phyloP scores from a whole-genome alignment of 2,329 filamentous ascomycete genomes.

The Aspergillus niger region DNA sequence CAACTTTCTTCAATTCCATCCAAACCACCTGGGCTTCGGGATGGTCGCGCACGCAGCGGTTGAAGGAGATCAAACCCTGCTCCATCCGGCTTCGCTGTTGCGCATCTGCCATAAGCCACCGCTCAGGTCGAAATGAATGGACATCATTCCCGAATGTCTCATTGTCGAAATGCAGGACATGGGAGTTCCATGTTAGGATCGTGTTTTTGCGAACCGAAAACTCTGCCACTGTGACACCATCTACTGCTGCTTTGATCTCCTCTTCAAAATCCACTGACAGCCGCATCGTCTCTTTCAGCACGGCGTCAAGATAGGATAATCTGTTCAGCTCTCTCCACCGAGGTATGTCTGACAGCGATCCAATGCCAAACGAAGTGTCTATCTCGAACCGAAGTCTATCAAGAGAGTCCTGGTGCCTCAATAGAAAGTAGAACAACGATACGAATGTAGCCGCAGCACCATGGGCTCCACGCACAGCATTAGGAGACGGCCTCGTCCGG shows the following conservation, averaged over 20 bases:
- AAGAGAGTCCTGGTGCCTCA: background rate
- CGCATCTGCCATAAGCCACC: conserved; percentile 16
- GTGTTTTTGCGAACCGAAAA: conserved; percentile 10
- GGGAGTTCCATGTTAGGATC: conserved; percentile 12
- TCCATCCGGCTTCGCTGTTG: conserved; percentile 14
- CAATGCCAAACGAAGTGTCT: conserved; percentile 2
- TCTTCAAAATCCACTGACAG: background rate
- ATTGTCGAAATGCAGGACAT: conserved; percentile 1
- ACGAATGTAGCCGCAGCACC: conserved; percentile 11
- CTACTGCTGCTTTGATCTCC: conserved; percentile 2
- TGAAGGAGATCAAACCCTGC: conserved; percentile 10
- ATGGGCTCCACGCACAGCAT: background rate
- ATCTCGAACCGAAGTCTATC: conserved; percentile 15
- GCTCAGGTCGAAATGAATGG: conserved; percentile 16
- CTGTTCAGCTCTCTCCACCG: conserved; percentile 10
- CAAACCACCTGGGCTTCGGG: conserved; percentile 12
- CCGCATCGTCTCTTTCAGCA: conserved; percentile 23
- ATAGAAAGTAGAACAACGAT: conserved; percentile 12
- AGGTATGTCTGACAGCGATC: background rate
- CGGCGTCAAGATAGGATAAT: conserved; percentile 20
- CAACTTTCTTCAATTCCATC: conserved; percentile 19
- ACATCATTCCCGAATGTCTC: conserved; percentile 12
- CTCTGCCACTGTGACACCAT: background rate
- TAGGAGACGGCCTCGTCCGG: background rate
- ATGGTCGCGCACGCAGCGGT: background rate